Evolutionary conservation across 208 protist genomes (phyloP).

Genomic region (Acanthamoeba healyi): DNA sequence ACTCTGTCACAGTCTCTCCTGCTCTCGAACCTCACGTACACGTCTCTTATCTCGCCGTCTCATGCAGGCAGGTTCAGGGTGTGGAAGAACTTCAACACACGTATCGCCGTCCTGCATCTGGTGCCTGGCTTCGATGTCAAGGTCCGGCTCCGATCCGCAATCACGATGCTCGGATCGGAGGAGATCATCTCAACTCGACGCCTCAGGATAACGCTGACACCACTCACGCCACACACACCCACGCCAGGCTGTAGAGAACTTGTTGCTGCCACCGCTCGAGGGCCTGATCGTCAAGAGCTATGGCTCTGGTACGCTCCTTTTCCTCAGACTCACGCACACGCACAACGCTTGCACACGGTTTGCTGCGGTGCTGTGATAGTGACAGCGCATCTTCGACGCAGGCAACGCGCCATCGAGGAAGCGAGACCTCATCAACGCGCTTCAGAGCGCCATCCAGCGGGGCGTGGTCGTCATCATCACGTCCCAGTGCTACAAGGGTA

Average conservation of each 20-base stretch:
- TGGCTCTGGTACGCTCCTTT: neutral
- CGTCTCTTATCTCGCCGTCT: too few relatives aligned
- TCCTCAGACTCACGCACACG: too few relatives aligned
- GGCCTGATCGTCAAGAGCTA: conserved; percentile 38
- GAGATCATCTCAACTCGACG: too few relatives aligned
- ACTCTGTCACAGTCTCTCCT: too few relatives aligned
- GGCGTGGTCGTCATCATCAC: conserved; percentile 34
- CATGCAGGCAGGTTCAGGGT: neutral
- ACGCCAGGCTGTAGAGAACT: neutral
- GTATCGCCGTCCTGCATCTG: conserved; percentile 24
- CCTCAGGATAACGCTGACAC: neutral
- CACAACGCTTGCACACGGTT: too few relatives aligned
- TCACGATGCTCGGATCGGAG: too few relatives aligned
- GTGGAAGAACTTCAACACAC: conserved; percentile 34
- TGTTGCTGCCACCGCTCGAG: neutral
- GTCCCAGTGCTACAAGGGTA: conserved; percentile 49
- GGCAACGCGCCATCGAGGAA: conserved; percentile 23
- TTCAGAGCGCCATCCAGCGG: neutral
- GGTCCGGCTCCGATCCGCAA: too few relatives aligned
- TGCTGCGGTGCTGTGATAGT: too few relatives aligned
- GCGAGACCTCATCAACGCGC: conserved; percentile 6
- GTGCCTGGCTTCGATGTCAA: conserved; percentile 5
- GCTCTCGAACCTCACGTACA: neutral
- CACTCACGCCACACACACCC: neutral
- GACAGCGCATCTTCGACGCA: neutral